Base-by-base conservation (phyloP, 306 rosid genomes). In the Castanospermum australe region DNA sequence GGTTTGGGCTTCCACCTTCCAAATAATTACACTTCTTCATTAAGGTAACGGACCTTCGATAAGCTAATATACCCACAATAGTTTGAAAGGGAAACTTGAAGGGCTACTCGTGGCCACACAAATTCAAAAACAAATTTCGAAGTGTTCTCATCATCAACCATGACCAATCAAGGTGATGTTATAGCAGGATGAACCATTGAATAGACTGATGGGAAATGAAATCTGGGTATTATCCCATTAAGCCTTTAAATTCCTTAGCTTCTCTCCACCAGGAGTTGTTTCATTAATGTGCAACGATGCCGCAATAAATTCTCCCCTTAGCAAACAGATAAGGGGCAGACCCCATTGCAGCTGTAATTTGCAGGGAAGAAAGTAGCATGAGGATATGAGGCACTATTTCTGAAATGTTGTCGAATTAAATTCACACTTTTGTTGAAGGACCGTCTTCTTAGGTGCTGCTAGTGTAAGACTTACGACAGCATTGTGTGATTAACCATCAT, bases 121-220 rank as follows among this genome's bases (percentile, higher is more conserved):
- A 83, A 79, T 83, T 83, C 66, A 67, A 77, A 82, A 38, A 71
- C 20, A 39, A 35, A 8, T 67, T 30, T n/a, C 75, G 20, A 60
- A 78, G 32, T 6, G 87, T 60, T 82, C 70, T 83, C 85, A 75
- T 83, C 59, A 64, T 41, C 56, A 76, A 68, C 79, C 75, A 67
- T 39, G 82, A 74, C 81, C 75, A 74, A 82, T 71, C 85, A 77
- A 81, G 57, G 67, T 61, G 86, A 75, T 77, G 83, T 76, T 54
- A 42, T 55, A 47, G 83, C 76, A 50, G 76, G 85, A 50, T 67
- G 82, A 75, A 54, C 82, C 81, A 77, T 32, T 73, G 90, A 86
- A 90, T 76, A 64, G 89, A 84, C 45, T 78, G 90, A 82, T 81
- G 80, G 85, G 82, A 84, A 77, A 67, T 35, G 48, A 70, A 71